These are phyloP conservation scores for Penicillium steckii DNA, from an alignment of 495 filamentous ascomycete genomes.

Conservation along the genomic window DNA sequence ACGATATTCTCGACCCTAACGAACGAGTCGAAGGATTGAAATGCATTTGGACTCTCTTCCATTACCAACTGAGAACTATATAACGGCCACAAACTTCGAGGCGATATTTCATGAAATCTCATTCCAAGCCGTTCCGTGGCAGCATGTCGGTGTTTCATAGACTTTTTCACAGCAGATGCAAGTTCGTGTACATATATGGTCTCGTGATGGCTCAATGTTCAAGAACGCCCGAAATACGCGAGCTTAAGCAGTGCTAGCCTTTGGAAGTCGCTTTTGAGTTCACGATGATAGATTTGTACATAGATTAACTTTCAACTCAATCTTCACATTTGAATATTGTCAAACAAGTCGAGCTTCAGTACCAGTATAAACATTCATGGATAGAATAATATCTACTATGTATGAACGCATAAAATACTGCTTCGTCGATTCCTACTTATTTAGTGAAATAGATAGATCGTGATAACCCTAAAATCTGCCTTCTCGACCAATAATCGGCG, in stretches of 20 bases:
- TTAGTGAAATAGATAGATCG: too few species aligned
- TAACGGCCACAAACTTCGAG: neutral
- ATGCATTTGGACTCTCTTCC: conserved; percentile 74
- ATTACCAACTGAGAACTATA: conserved; percentile 59
- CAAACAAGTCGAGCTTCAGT: too few species aligned
- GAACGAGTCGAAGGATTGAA: conserved; percentile 71
- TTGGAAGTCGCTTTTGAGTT: neutral
- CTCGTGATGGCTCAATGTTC: neutral
- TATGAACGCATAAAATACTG: too few species aligned
- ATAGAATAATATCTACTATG: too few species aligned
- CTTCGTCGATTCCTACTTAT: too few species aligned
- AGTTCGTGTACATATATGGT: conserved; percentile 13
- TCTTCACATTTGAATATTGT: too few species aligned
- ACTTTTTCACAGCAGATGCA: conserved; percentile 2
- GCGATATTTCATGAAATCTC: neutral
- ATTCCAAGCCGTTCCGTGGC: neutral
- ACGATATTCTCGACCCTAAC: conserved; percentile 65
- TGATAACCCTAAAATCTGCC: too few species aligned
- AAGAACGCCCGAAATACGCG: neutral
- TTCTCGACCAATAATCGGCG: too few species aligned
- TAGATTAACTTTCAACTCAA: neutral
- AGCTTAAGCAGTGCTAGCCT: neutral
- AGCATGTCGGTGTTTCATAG: neutral
- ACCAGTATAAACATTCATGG: too few species aligned
- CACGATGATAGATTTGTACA: neutral